Evolutionary conservation across 164 flowering plant species (phyloP).

Genomic region (Akebia trifoliata): DNA sequence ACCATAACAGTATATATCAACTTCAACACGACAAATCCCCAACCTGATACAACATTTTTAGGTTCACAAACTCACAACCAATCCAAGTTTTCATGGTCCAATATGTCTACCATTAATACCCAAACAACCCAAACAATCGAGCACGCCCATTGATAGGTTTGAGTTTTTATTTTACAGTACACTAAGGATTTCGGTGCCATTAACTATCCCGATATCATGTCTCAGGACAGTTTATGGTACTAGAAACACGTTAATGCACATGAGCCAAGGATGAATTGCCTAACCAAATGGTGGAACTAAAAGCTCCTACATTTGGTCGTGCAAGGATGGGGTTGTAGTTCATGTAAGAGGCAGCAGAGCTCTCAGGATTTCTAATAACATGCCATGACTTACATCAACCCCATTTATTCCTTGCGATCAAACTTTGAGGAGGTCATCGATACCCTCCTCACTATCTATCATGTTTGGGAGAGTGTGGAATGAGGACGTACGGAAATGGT

Average conservation of each 20-base stretch:
- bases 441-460: conserved; percentile 34
- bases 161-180: conserved; percentile 9
- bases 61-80: conserved; percentile 9
- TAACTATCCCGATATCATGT: conserved; percentile 6
- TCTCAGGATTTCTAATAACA: too few relatives aligned
- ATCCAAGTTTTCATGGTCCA: too few relatives aligned
- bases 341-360: conserved; percentile 5
- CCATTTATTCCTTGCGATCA: conserved; percentile 29
- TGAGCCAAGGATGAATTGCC: conserved; percentile 95
- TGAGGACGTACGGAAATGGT: conserved; percentile 35
- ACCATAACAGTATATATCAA: not conserved
- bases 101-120: conserved; percentile 4
- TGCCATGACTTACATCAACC: conserved; percentile 22
- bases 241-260: conserved; percentile 35
- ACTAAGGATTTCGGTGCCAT: conserved; percentile 16
- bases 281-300: conserved; percentile 41
- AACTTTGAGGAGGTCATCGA: conserved; percentile 41
- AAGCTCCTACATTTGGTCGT: conserved; percentile 37
- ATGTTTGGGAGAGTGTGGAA: conserved; percentile 32
- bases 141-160: not conserved
- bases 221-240: conserved; percentile 10
- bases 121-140: too few relatives aligned
- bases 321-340: conserved; percentile 26
- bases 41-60: conserved; percentile 1
- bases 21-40: not conserved